Conservation (phyloP, 306 rosid species). For the Astragalus glycyphyllos region DNA sequence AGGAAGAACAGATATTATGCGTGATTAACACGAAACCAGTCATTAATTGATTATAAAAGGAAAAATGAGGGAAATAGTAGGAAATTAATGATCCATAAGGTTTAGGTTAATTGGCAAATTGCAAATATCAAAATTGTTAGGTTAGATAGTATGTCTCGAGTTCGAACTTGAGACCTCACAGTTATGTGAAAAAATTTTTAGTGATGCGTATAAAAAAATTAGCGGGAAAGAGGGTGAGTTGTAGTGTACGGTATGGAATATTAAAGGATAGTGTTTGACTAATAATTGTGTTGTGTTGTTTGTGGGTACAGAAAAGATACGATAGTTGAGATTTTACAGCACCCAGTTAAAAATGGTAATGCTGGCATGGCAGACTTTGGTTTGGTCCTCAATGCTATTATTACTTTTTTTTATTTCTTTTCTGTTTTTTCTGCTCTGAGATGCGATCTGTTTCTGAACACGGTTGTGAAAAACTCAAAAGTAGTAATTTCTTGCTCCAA, state of each 20-base stretch:
- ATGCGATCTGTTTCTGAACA: not conserved
- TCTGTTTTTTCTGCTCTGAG: not conserved
- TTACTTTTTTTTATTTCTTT: not conserved
- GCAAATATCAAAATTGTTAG: too few relatives aligned
- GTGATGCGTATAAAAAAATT: too few relatives aligned
- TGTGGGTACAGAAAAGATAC: constrained; percentile 15
- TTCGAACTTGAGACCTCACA: too few relatives aligned
- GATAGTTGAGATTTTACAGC: constrained; percentile 43
- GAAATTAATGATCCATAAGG: too few relatives aligned
- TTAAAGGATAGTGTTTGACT: constrained; percentile 42
- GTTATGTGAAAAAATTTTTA: too few relatives aligned
- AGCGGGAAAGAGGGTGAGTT: constrained; percentile 8
- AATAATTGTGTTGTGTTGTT: not conserved
- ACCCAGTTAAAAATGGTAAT: constrained; percentile 36
- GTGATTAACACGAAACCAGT: too few relatives aligned
- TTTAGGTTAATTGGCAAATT: too few relatives aligned
- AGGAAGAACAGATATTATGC: too few relatives aligned
- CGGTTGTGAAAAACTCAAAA: not conserved
- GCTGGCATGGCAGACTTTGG: constrained; percentile 3
- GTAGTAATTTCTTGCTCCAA: not conserved
- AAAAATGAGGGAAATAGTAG: too few relatives aligned
- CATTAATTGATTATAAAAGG: too few relatives aligned
- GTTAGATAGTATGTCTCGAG: too few relatives aligned
- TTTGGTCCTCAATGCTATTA: not conserved
- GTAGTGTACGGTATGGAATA: constrained; percentile 38